A percentile compares a stretch with the other conserved stretches of the same genome.
Conservation (phyloP, 257 asterid genomes). For the Solanum chmielewskii region DNA sequence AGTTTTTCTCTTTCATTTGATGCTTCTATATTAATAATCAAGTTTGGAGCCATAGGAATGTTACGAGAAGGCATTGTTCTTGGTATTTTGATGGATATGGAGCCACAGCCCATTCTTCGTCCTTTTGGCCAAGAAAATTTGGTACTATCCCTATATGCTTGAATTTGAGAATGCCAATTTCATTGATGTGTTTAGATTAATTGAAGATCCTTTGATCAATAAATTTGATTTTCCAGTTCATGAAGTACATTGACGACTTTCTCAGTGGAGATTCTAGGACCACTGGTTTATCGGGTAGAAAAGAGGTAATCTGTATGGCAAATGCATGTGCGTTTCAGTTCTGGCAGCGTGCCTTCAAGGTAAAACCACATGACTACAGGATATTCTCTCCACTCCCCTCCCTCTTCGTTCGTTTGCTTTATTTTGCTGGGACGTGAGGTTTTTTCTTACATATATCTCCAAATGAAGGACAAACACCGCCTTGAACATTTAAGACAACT, state of each 20-base stretch:
- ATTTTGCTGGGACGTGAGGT: neutral
- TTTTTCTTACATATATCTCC: conserved; percentile 6
- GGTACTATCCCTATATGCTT: conserved; percentile 30
- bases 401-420: neutral
- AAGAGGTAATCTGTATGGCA: conserved; percentile 56
- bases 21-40: conserved; percentile 74
- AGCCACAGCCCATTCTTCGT: conserved; percentile 72
- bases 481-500: conserved; percentile 46
- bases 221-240: conserved; percentile 20
- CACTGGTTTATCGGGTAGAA: conserved; percentile 48
- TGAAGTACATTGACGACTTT: conserved; percentile 43
- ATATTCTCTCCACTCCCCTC: neutral
- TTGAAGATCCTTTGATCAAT: neutral
- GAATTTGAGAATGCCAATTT: neutral
- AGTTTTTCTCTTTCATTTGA: conserved; percentile 81
- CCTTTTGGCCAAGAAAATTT: conserved; percentile 68
- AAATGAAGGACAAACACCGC: conserved; percentile 57
- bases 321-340: conserved; percentile 76
- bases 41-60: conserved; percentile 73
- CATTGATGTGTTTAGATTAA: neutral
- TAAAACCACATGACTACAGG: conserved; percentile 7
- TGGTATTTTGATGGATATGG: conserved; percentile 81
- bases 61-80: conserved; percentile 92
- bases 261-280: conserved; percentile 32
- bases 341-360: conserved; percentile 86